Percentiles rank a stretch among this genome's conserved stretches.
These are phyloP conservation scores for Periglandula ipomoeae DNA, from an alignment of 2,329 filamentous ascomycete species.

Conservation along the genomic window DNA sequence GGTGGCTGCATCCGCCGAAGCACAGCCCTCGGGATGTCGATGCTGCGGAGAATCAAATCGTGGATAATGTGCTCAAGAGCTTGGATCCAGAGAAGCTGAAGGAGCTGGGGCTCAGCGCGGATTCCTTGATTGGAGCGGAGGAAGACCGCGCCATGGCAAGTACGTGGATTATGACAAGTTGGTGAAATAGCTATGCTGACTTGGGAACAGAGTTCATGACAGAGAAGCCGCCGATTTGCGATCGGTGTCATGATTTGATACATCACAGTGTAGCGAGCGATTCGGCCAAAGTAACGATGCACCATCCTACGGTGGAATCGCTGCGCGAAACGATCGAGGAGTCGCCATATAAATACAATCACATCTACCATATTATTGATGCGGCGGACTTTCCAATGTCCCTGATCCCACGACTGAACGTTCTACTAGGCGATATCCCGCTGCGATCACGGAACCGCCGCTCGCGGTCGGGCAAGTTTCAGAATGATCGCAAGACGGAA, in stretches of 20 bases:
- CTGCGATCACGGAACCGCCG: slow-evolving; percentile 75
- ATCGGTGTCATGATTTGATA: slow-evolving; percentile 74
- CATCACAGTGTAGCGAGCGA: slow-evolving; percentile 59
- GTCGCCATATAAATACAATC: slow-evolving; percentile 82
- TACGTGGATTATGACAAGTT: neutral
- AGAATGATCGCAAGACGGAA: slow-evolving; percentile 59
- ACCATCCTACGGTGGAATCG: slow-evolving; percentile 71
- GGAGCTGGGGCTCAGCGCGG: slow-evolving; percentile 36
- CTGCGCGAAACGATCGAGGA: slow-evolving; percentile 78
- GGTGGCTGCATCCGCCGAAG: slow-evolving; percentile 28
- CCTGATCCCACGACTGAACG: slow-evolving; percentile 66
- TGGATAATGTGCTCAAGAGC: slow-evolving; percentile 34
- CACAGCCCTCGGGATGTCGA: slow-evolving; percentile 11
- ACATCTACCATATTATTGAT: slow-evolving; percentile 91
- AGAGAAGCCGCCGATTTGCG: slow-evolving; percentile 57
- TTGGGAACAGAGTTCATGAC: neutral
- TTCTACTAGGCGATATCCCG: slow-evolving; percentile 60
- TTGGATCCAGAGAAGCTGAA: slow-evolving; percentile 33
- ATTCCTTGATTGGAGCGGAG: slow-evolving; percentile 21
- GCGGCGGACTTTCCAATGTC: slow-evolving; percentile 97
- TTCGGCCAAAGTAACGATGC: slow-evolving; percentile 47
- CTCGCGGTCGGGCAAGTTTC: slow-evolving; percentile 57
- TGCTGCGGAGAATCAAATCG: slow-evolving; percentile 34
- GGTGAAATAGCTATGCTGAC: neutral
- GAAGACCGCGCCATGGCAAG: neutral